Base-by-base conservation (phyloP, 371 early-diverging fungal genomes). In the Coemansia sp. region DNA sequence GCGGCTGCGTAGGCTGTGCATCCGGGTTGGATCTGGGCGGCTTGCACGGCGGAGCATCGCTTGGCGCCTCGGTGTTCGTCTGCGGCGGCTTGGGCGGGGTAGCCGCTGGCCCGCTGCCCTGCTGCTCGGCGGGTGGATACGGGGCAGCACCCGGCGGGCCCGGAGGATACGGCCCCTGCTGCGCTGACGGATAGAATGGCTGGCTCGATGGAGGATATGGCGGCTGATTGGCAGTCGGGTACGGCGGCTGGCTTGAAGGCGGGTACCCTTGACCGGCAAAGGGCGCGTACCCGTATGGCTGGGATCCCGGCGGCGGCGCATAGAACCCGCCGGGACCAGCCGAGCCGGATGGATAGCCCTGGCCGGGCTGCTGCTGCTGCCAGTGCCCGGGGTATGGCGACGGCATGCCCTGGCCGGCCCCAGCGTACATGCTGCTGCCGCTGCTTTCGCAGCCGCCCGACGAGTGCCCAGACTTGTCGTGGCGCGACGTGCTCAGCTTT, bases 241-340 rank as follows among this genome's bases (percentile, higher is more conserved):
- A 20, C 20, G 20, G 20, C 20, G 20, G 20, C 20, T 20, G 20
- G 20, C 20, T 20, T 20, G 20, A 20, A 20, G 68, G 57, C 11
- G 59, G 66, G 41, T 55, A 60, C 31, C 35, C 51, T 16, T 40
- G 47, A n/a, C 58, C 63, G 26, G 58, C 52, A 2, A 7, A 16
- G 4, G 35, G 8, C n/a, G 20, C 57, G 14, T 41, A 43, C 1
- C 48, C 50, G 48, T 52, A 58, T 20, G 59, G 59, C 39, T 39
- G 63, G 4, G 48, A 43, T 10, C 33, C 33, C 11, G 50, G 48
- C 11, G 63, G 63, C 6, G 72, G 72, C 7, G 56, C 54, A 60
- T 51, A 67, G 54, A 72, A 72, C n/a, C 72, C 72, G 7, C 68
- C 72, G 0, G 72, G 72, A 3, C 72, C 72, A 34, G 51, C 45